Percentiles rank a stretch among this genome's conserved stretches.
phyloP scores from a whole-genome alignment of 2,329 filamentous ascomycete genomes.

The Thielaviopsis populi region DNA sequence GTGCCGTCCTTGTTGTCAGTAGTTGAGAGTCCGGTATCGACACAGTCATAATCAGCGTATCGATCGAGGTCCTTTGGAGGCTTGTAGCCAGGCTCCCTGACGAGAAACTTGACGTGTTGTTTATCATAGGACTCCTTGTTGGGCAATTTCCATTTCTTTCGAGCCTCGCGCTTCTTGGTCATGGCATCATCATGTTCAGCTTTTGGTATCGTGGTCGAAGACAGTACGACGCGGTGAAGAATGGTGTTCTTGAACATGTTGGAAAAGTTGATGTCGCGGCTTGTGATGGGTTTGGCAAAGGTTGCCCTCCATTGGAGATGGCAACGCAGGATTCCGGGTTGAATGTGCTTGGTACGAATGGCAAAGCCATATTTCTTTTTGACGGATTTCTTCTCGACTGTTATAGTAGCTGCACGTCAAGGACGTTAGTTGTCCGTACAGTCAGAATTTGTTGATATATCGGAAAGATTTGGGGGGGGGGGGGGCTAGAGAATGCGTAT shows the following conservation, averaged over 20 bases:
- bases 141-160: not conserved
- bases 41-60: not conserved
- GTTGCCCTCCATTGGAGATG: constrained; percentile 13
- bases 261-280: not conserved
- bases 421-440: not conserved
- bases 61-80: not conserved
- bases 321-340: constrained; percentile 5
- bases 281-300: constrained; percentile 7
- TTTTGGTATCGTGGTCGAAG: not conserved
- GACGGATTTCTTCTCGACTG: not conserved
- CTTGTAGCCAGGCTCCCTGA: not conserved
- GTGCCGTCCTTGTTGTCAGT: not conserved
- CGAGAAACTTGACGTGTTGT: not conserved
- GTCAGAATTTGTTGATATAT: not conserved
- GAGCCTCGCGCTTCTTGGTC: not conserved
- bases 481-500: not conserved
- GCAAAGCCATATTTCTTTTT: constrained; percentile 9
- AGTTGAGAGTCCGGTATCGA: not conserved
- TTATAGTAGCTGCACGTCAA: not conserved
- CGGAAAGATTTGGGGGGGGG: too few relatives aligned
- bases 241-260: not conserved
- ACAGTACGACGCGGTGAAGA: not conserved
- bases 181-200: not conserved
- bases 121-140: not conserved
- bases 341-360: not conserved